Conservation (phyloP, 305 asterid genomes). For the Plantago rigida region DNA sequence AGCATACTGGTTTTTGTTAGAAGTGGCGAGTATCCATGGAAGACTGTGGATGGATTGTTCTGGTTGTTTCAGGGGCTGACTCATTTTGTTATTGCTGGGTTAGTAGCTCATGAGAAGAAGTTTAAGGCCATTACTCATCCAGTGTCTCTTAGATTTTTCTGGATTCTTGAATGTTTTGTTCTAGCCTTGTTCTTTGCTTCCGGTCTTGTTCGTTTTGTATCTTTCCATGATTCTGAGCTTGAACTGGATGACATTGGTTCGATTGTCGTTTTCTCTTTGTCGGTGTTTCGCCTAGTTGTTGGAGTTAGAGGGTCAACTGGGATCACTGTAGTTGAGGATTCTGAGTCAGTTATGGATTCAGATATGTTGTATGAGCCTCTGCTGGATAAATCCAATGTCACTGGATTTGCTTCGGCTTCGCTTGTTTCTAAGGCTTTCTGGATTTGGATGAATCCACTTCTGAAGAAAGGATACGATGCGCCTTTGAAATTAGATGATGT, state of each 20-base stretch:
- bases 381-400: constrained; percentile 43
- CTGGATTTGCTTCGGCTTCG: constrained; percentile 70
- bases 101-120: constrained; percentile 61
- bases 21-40: constrained; percentile 34
- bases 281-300: constrained; percentile 35
- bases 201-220: constrained; percentile 39
- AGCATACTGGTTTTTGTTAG: constrained; percentile 36
- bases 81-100: constrained; percentile 36
- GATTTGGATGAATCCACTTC: constrained; percentile 82
- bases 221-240: constrained; percentile 35
- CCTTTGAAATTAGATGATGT: constrained; percentile 66
- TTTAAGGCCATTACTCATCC: constrained; percentile 55
- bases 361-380: constrained; percentile 34
- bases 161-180: constrained; percentile 47
- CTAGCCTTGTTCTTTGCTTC: constrained; percentile 44
- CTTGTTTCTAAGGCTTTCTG: constrained; percentile 58
- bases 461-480: constrained; percentile 51
- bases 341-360: constrained; percentile 29
- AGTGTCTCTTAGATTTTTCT: constrained; percentile 46
- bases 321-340: constrained; percentile 24
- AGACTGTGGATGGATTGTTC: constrained; percentile 38
- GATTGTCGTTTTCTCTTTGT: constrained; percentile 36
- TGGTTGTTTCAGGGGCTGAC: constrained; percentile 60
- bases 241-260: constrained; percentile 52
- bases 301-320: constrained; percentile 66